phyloP scores from a whole-genome alignment of 345 rosid species.

The Hirschfeldia incana region DNA sequence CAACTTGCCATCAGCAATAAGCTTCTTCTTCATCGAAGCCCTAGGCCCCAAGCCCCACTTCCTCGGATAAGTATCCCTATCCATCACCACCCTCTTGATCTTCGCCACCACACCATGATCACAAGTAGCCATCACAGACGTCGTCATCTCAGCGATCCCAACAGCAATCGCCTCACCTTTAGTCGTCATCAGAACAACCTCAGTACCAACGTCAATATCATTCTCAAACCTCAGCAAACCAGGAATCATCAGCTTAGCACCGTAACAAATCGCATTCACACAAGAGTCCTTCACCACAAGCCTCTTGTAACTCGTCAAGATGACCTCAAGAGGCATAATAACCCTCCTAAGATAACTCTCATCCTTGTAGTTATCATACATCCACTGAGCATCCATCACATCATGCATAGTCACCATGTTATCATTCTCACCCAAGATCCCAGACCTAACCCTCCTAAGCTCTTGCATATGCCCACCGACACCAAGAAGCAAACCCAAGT shows the following conservation, averaged over 20 bases:
- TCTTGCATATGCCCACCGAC: slow-evolving; percentile 98
- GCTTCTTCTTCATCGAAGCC: slow-evolving; percentile 83
- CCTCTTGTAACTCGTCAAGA: slow-evolving; percentile 90
- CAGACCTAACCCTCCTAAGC: slow-evolving; percentile 90
- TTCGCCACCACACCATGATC: slow-evolving; percentile 96
- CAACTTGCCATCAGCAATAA: slow-evolving; percentile 76
- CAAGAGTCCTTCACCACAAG: slow-evolving; percentile 90
- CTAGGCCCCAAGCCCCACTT: slow-evolving; percentile 94
- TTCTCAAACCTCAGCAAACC: slow-evolving; percentile 90
- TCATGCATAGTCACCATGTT: slow-evolving; percentile 98
- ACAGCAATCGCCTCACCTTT: slow-evolving; percentile 93
- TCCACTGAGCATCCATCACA: slow-evolving; percentile 85
- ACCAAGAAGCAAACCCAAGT: slow-evolving; percentile 87
- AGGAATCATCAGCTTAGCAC: slow-evolving; percentile 92
- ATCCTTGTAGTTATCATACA: slow-evolving; percentile 11
- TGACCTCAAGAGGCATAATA: slow-evolving; percentile 85
- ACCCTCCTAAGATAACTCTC: slow-evolving; percentile 84
- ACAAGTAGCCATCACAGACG: slow-evolving; percentile 91
- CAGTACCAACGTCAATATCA: slow-evolving; percentile 83
- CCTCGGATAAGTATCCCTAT: slow-evolving; percentile 91
- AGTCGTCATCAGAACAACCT: slow-evolving; percentile 91
- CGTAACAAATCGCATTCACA: slow-evolving; percentile 92
- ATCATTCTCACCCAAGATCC: slow-evolving; percentile 86
- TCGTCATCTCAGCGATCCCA: slow-evolving; percentile 97
- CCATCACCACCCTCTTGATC: slow-evolving; percentile 98